Base-by-base conservation (phyloP, 345 rosid species). In the Excoecaria cochinchinensis region DNA sequence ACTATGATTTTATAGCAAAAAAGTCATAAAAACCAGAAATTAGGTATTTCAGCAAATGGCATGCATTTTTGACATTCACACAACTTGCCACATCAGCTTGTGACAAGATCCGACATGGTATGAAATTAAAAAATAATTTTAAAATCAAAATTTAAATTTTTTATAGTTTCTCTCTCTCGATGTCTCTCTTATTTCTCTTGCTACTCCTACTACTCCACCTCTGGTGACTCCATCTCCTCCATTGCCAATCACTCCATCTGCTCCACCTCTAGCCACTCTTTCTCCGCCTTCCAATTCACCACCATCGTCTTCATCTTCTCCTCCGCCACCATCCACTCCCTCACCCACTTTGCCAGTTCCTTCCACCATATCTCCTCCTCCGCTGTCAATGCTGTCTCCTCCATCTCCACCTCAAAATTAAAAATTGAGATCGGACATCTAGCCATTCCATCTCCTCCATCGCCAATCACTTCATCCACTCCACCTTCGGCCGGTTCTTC, bases 401-500 rank as follows among this genome's bases (percentile, higher is more conserved):
- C 82, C 92, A 21, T 4, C 76, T 25, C 46, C 76, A 46, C 84
- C 95, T 3, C 60, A n/a, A n/a, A n/a, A n/a, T n/a, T n/a, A n/a
- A n/a, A n/a, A n/a, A n/a, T n/a, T n/a, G n/a, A n/a, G n/a, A n/a
- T n/a, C n/a, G n/a, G n/a, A n/a, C n/a, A n/a, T 17, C 92, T 2
- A n/a, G 87, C n/a, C n/a, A n/a, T 84, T 0, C 63, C 80, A 0
- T 78, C 85, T 46, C 84, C 85, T 3, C 82, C 89, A 0, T 76
- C 89, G n/a, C 72, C 91, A 2, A 76, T 91, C 11, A 16, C 87
- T 0, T 50, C 88, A 1, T 42, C 90, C 25, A 39, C 90, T 0
- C 59, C 85, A 3, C 67, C 90, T 0, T 78, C 90, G 0, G 75
- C 92, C 6, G 13, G 87, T n/a, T 9, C 89, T 0, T 56, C 88